phyloP scores from a whole-genome alignment of 192 early-diverging fungal species.

The Lobosporangium transversale region DNA sequence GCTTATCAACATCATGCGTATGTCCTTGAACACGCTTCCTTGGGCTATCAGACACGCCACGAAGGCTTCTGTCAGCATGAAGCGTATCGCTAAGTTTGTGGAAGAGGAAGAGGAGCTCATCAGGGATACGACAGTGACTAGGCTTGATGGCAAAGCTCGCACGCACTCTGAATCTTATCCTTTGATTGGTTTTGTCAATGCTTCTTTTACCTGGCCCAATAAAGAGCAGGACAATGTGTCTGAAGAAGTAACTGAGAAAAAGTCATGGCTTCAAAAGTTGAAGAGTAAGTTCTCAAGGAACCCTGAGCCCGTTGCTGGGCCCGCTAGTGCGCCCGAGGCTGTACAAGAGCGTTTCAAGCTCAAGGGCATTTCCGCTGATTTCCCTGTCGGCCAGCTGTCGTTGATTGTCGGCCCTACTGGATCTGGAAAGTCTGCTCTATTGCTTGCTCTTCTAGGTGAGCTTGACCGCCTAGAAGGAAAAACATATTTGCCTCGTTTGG shows the following conservation, averaged over 20 bases:
- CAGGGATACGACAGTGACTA: slow-evolving; percentile 24
- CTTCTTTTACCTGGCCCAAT: slow-evolving; percentile 33
- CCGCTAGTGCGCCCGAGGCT: slow-evolving; percentile 7
- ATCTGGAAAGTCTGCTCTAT: slow-evolving; percentile 84
- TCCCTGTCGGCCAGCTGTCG: slow-evolving; percentile 77
- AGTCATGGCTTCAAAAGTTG: slow-evolving; percentile 15
- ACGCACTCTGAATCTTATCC: slow-evolving; percentile 59
- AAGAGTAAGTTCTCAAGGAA: slow-evolving; percentile 28
- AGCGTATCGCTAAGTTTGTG: slow-evolving; percentile 78
- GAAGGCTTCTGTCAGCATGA: slow-evolving; percentile 67
- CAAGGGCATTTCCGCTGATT: slow-evolving; percentile 67
- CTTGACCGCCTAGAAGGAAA: slow-evolving; percentile 62
- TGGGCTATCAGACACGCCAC: slow-evolving; percentile 62
- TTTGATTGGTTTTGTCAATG: slow-evolving; percentile 34
- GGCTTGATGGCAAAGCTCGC: slow-evolving; percentile 50
- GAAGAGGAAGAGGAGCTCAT: slow-evolving; percentile 80
- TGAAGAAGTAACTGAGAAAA: slow-evolving; percentile 48
- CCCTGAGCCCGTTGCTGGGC: not conserved
- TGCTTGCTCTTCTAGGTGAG: slow-evolving; percentile 87
- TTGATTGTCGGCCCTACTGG: slow-evolving; percentile 89
- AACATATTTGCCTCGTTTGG: slow-evolving; percentile 54
- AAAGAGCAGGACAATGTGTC: slow-evolving; percentile 29
- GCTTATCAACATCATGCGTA: slow-evolving; percentile 72
- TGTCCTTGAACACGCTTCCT: slow-evolving; percentile 66
- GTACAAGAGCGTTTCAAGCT: slow-evolving; percentile 60